phyloP scores from a whole-genome alignment of 2,329 filamentous ascomycete genomes.

The Sclerotinia minor region DNA sequence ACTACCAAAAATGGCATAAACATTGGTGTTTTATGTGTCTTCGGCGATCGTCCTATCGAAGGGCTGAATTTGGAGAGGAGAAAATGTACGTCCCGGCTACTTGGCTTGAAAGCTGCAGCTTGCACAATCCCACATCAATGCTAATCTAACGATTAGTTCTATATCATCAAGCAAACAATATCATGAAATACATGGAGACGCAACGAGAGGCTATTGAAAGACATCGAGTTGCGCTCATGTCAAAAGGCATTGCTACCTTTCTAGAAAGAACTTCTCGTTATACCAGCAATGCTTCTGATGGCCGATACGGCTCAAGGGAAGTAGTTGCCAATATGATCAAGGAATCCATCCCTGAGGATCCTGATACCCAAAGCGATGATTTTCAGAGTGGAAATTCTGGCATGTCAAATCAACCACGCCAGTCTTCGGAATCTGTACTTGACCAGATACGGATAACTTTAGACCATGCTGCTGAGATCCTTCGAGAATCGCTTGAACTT shows the following conservation, averaged over 20 bases:
- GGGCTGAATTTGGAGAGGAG: constrained; percentile 20
- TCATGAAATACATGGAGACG: constrained; percentile 61
- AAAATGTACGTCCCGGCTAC: constrained; percentile 31
- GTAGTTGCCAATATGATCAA: background rate
- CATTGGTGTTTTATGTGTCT: constrained; percentile 59
- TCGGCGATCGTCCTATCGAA: constrained; percentile 47
- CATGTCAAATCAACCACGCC: background rate
- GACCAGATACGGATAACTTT: constrained; percentile 37
- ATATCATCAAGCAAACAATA: constrained; percentile 48
- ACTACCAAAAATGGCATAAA: constrained; percentile 19
- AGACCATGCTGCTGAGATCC: constrained; percentile 37
- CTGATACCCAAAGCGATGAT: background rate
- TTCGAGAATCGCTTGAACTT: constrained; percentile 38
- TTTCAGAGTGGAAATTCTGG: background rate
- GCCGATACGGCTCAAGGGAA: background rate
- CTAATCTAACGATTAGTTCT: constrained; percentile 47
- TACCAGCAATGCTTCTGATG: constrained; percentile 1
- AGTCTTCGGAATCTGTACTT: constrained; percentile 30
- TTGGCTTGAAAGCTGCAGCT: constrained; percentile 47
- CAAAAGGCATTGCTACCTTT: constrained; percentile 53
- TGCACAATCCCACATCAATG: constrained; percentile 42
- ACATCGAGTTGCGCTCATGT: constrained; percentile 52
- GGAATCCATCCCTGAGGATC: too few species aligned
- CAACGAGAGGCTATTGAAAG: constrained; percentile 52
- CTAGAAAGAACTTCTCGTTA: constrained; percentile 45